Evolutionary conservation across 495 filamentous ascomycete species (phyloP), one percentile per base, ranked within the genome.

Genomic region (Delitschia confertaspora): DNA sequence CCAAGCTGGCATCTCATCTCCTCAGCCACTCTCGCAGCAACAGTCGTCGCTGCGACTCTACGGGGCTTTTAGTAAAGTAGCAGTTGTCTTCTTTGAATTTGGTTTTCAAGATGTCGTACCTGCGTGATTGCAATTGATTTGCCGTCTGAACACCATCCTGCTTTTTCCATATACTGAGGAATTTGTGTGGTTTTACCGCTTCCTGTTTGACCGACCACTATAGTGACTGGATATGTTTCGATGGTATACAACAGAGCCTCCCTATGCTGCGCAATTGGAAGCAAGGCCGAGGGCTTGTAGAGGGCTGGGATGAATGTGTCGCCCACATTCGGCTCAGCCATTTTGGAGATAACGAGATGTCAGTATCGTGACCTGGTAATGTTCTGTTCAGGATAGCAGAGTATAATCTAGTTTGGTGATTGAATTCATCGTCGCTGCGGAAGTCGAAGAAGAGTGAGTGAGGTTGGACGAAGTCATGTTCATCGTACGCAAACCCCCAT

Each of bases 1-100:
- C 91, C 93, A 16, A 98, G 52, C 52, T 88, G 81, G 60, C 85
- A 86, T 8, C 87, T 80, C 74, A 88, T 82, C 64, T 99, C 91
- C 50, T 95, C 83, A 3, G 91, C 93, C 13, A 98, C 91, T 58
- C 91, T 70, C 9, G 79, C 72, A 31, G 93, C 91, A 24, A 98
- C 86, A 6, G 87, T 93, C 7, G 86, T 93, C 30, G 88, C 91
- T 51, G 91, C 91, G 31, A 98, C 85, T 52, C 93, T 73, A 13
- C 91, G 79, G 21, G 91, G 91, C 84, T 95, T 72, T 33, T 66
- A 63, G 42, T 72, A 56, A 48, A 73, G 70, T 58, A 76, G 57
- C 19, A 44, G 30, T n/a, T n/a, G n/a, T n/a, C n/a, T n/a, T n/a
- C n/a, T n/a, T n/a, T n/a, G n/a, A n/a, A 9, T 39, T 10, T 33